Conservation (phyloP, 2,329 filamentous ascomycete species). For the Cladophialophora chaetospira region DNA sequence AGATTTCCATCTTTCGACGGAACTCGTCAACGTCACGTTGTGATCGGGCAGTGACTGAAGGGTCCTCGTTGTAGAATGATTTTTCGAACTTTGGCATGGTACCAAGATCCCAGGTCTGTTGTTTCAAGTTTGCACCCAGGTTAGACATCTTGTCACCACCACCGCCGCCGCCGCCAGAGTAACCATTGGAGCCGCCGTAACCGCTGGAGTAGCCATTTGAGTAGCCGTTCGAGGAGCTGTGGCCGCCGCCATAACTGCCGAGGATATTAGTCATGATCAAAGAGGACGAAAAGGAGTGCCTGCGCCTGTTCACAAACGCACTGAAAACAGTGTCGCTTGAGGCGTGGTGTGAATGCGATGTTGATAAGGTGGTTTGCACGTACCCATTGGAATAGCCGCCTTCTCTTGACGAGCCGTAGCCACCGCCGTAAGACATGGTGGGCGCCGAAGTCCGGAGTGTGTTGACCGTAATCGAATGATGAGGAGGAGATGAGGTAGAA, state of each 20-base stretch:
- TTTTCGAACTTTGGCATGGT: conserved; percentile 96
- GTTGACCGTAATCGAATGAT: conserved; percentile 17
- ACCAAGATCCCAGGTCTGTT: conserved; percentile 81
- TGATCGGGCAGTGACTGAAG: conserved; percentile 73
- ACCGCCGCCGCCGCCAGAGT: conserved; percentile 56
- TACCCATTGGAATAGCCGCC: conserved; percentile 39
- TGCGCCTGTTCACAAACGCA: neutral
- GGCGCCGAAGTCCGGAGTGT: conserved; percentile 28
- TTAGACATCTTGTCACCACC: conserved; percentile 93
- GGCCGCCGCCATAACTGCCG: conserved; percentile 8
- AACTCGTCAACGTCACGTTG: conserved; percentile 82
- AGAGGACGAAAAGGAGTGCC: neutral
- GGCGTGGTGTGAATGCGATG: neutral
- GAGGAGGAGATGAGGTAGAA: conserved; percentile 20
- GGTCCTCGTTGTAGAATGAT: conserved; percentile 97
- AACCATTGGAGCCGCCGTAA: conserved; percentile 56
- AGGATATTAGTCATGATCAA: neutral
- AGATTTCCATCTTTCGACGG: conserved; percentile 81
- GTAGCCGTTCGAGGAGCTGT: neutral
- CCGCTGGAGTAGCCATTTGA: conserved; percentile 49
- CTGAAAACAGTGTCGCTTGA: neutral
- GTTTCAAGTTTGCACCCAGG: conserved; percentile 83
- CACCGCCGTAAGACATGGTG: conserved; percentile 69
- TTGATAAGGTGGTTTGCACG: conserved; percentile 2
- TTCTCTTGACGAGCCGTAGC: conserved; percentile 50